Evolutionary conservation across 495 filamentous ascomycete species (phyloP), one percentile per base, ranked within the genome.

Genomic region (Penicillium canescens): DNA sequence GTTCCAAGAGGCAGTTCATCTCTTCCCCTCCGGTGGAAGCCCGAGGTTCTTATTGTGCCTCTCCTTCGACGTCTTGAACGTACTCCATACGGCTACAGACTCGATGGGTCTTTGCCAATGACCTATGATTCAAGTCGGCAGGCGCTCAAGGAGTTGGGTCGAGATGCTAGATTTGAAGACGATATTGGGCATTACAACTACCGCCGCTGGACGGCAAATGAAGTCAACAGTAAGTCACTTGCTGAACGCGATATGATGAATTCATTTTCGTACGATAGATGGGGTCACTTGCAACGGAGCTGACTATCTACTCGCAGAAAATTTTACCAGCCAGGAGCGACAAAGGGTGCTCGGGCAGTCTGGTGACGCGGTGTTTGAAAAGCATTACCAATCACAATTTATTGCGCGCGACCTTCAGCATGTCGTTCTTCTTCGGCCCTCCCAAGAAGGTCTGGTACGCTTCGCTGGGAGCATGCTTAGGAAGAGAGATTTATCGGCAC

Each of bases 111-210:
- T 21, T 59, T 67, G 34, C 26, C 39, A 37, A 67, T 67, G 42
- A 63, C 60, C 28, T 65, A 65, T 53, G 31, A 61, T 21, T 60
- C 52, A 47, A 56, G 51, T 56, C 47, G 52, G 18, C 35, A 42
- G 7, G 56, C 54, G 5, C 51, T 63, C 8, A 40, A 53, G 44
- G 54, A 60, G 50, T 49, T 61, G 34, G 57, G 61, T 31, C 40
- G 48, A 45, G 61, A 61, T 51, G 26, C 61, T 55, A 31, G 44
- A 65, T 71, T 71, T 43, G 47, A 69, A 49, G 54, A 71, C 42
- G 47, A 69, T 57, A 63, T 71, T 47, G 44, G 61, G n/a, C 39
- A 71, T 63, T 69, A 69, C 38, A 67, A 67, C 43, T 71, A 50
- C 47, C 59, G 63, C 28, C 45, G 58, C 36, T 69, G 53, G 68